Evolutionary conservation across 768 basidiomycete species (phyloP).

Genomic region (Tricholomella constricta): DNA sequence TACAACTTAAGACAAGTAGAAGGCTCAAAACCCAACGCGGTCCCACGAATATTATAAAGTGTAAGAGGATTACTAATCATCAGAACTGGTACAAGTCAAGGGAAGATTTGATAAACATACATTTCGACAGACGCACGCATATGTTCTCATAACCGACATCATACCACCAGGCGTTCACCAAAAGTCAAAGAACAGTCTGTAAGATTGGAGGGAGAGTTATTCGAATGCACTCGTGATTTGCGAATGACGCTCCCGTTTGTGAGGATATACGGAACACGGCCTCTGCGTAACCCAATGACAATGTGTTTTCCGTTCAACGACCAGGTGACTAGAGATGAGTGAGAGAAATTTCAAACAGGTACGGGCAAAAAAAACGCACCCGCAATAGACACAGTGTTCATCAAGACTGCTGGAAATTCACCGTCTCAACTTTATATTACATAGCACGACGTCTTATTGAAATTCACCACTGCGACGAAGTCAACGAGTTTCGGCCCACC

Average conservation of each 20-base stretch:
- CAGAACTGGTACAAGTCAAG: too few relatives aligned
- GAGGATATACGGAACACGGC: conserved; percentile 68
- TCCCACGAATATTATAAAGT: too few relatives aligned
- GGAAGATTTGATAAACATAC: too few relatives aligned
- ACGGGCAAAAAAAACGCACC: conserved; percentile 44
- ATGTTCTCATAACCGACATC: too few relatives aligned
- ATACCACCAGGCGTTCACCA: too few relatives aligned
- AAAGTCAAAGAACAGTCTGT: too few relatives aligned
- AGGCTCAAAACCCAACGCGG: too few relatives aligned
- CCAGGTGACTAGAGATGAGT: conserved; percentile 64
- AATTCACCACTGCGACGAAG: conserved; percentile 57
- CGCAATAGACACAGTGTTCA: conserved; percentile 54
- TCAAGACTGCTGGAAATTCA: conserved; percentile 41
- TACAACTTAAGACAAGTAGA: too few relatives aligned
- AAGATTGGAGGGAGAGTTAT: too few relatives aligned
- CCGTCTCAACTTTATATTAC: conserved; percentile 61
- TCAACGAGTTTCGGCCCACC: conserved; percentile 55
- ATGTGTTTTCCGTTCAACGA: conserved; percentile 87
- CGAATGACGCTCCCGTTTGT: conserved; percentile 54
- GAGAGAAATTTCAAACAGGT: conserved; percentile 2
- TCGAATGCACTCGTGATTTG: too few relatives aligned
- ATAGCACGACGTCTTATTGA: conserved; percentile 54
- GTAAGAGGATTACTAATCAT: too few relatives aligned
- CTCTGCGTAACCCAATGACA: conserved; percentile 69
- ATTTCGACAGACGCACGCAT: too few relatives aligned